Conservation (phyloP, 2,329 filamentous ascomycete genomes). For the Blumeriella jaapii region DNA sequence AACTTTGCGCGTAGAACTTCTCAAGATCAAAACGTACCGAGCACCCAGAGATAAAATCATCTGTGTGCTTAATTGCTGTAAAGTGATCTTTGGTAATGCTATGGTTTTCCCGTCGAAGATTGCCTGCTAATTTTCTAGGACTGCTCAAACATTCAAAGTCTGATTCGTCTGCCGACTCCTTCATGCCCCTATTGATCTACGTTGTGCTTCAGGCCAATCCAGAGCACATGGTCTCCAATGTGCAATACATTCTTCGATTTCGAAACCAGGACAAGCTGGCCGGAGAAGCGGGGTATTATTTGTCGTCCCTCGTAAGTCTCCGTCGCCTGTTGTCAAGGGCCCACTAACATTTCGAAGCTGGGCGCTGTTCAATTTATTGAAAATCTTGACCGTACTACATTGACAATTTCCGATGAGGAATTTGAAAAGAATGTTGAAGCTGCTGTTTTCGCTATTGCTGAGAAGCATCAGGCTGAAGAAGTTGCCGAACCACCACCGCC, state of each 20-base stretch:
- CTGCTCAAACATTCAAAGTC: conserved; percentile 84
- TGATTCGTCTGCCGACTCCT: conserved; percentile 92
- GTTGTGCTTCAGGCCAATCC: conserved; percentile 91
- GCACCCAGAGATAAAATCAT: conserved; percentile 98
- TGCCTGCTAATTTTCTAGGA: conserved; percentile 37
- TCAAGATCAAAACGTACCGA: conserved; percentile 94
- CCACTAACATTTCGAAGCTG: conserved; percentile 42
- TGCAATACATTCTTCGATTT: conserved; percentile 95
- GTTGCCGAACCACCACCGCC: conserved; percentile 28
- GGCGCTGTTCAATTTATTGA: conserved; percentile 95
- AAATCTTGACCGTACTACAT: conserved; percentile 82
- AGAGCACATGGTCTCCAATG: conserved; percentile 90
- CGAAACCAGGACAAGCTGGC: conserved; percentile 94
- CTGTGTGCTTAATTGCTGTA: conserved; percentile 96
- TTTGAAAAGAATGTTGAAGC: conserved; percentile 96
- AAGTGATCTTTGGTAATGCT: conserved; percentile 97
- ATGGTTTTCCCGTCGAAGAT: conserved; percentile 20
- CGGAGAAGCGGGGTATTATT: conserved; percentile 96
- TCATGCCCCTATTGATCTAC: conserved; percentile 90
- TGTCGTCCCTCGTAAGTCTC: conserved; percentile 68
- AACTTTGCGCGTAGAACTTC: conserved; percentile 51
- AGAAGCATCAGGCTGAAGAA: conserved; percentile 60
- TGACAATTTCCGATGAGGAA: conserved; percentile 89
- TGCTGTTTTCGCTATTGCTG: conserved; percentile 88
- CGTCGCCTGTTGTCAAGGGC: neutral